Percentiles rank a stretch among this genome's conserved stretches.
Conservation (phyloP, 768 basidiomycete species). For the Leccinellum albellum region DNA sequence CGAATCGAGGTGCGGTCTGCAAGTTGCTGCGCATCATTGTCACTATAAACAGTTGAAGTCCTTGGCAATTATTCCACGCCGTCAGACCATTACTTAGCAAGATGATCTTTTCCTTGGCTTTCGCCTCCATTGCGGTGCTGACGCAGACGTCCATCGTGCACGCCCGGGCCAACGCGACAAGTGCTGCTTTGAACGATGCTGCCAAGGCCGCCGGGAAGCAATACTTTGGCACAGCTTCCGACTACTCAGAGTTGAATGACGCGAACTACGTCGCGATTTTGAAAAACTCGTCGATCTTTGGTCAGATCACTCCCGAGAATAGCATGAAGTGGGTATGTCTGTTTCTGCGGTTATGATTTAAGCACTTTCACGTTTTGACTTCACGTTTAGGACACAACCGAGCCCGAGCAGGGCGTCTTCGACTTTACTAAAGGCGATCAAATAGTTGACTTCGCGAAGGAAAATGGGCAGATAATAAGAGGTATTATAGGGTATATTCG, state of each 20-base stretch:
- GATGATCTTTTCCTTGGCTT: slow-evolving; percentile 1
- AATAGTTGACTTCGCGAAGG: slow-evolving; percentile 15
- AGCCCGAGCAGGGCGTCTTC: slow-evolving; percentile 24
- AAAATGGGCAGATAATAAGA: slow-evolving; percentile 19
- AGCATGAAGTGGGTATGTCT: slow-evolving; percentile 21
- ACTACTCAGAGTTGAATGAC: slow-evolving; percentile 43
- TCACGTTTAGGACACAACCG: slow-evolving; percentile 12
- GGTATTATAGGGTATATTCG: not conserved
- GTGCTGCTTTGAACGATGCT: slow-evolving; percentile 29
- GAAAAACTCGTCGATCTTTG: slow-evolving; percentile 9
- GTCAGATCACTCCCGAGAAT: slow-evolving; percentile 17
- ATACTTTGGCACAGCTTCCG: slow-evolving; percentile 49
- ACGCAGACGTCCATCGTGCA: not conserved
- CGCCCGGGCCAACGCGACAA: not conserved
- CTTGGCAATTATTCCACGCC: not conserved
- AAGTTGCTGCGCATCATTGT: not conserved
- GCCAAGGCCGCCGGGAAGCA: slow-evolving; percentile 36
- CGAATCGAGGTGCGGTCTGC: not conserved
- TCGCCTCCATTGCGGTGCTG: slow-evolving; percentile 5
- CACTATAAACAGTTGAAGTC: not conserved
- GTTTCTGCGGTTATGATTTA: not conserved
- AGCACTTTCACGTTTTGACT: not conserved
- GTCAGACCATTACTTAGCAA: not conserved
- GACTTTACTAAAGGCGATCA: slow-evolving; percentile 20
- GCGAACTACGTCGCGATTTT: slow-evolving; percentile 7